A percentile compares a stretch with the other conserved stretches of the same genome.
These are phyloP conservation scores for Corynascus novoguineensis DNA, from an alignment of 495 filamentous ascomycete species.

Conservation along the genomic window DNA sequence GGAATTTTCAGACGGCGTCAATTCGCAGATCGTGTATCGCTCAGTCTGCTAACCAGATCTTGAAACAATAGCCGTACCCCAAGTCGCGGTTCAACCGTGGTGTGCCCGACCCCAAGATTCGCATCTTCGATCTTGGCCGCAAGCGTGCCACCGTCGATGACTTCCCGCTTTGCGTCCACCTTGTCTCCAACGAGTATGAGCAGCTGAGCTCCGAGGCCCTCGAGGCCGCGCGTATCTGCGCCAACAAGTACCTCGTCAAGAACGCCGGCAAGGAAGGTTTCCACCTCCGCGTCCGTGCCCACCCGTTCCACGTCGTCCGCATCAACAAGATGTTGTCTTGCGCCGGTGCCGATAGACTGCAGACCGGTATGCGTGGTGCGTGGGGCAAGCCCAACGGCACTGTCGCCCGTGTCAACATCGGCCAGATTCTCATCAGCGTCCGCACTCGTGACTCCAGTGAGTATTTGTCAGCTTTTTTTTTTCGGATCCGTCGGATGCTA, in stretches of 20 bases:
- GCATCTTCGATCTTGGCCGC: conserved; percentile 98
- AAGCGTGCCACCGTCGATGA: conserved; percentile 98
- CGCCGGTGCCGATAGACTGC: conserved; percentile 98
- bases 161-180: conserved; percentile 96
- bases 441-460: conserved; percentile 84
- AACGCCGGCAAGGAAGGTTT: conserved; percentile 96
- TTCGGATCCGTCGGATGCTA: conserved; percentile 16
- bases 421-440: conserved; percentile 94
- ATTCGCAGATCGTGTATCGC: conserved; percentile 1
- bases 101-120: conserved; percentile 99
- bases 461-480: conserved; percentile 25
- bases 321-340: conserved; percentile 99
- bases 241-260: conserved; percentile 99
- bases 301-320: conserved; percentile 99
- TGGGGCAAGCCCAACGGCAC: conserved; percentile 98
- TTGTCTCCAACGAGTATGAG: conserved; percentile 99
- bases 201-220: conserved; percentile 98
- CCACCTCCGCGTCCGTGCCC: conserved; percentile 95
- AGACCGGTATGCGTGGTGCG: conserved; percentile 99
- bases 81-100: conserved; percentile 99
- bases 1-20: conserved; percentile 1
- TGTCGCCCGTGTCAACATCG: conserved; percentile 98
- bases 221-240: conserved; percentile 98
- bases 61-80: conserved; percentile 77
- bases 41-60: conserved; percentile 32